Base-by-base conservation (phyloP, 2,329 filamentous ascomycete species). In the Diaporthe capsici region DNA sequence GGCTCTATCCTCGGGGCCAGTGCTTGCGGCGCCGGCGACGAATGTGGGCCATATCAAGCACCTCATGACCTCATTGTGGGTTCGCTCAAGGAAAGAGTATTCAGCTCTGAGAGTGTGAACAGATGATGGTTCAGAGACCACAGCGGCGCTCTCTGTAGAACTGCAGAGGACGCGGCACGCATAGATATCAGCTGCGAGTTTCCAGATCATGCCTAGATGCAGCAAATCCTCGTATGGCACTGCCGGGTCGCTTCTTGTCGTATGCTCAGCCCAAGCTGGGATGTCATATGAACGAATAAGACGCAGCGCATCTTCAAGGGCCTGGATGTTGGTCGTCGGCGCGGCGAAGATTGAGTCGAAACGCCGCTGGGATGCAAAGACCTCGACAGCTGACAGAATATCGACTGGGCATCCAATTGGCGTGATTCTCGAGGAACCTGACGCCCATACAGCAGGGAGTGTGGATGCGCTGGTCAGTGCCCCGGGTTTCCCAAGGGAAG, bases 11-110 rank as follows among this genome's bases (percentile, higher is more conserved):
- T 63, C 37, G 20, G 37, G 37, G 25, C n/a, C 12, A 2, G 37
- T 44, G n/a, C 58, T 63, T 28, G 22, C 58, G 20, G 58, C 58
- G 12, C 58, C 58, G 37, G n/a, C 37, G 13, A 63, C 58, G n/a
- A 63, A 63, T n/a, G 58, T 63, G 6, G 58, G 58, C 58, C 58
- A 63, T 44, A 63, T 44, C n/a, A 63, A 44, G 39, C 58, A 63
- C 31, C 20, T 63, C 12, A 20, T 44, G n/a, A 63, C 15, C 6
- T 25, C 13, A 44, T 63, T 17, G 5, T 42, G 6, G 13, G 44
- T 28, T 3, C 58, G 37, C 15, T 63, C 58, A 28, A 63, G 25
- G 1, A 63, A 42, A 2, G 37, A 15, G 58, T 63, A 63, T 28
- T 63, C 37, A 2, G 37, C 37, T 28, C 58, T 25, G 8, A 63